Base-by-base conservation (phyloP, 2,329 filamentous ascomycete species). In the Emmonsiellopsis sp. region DNA sequence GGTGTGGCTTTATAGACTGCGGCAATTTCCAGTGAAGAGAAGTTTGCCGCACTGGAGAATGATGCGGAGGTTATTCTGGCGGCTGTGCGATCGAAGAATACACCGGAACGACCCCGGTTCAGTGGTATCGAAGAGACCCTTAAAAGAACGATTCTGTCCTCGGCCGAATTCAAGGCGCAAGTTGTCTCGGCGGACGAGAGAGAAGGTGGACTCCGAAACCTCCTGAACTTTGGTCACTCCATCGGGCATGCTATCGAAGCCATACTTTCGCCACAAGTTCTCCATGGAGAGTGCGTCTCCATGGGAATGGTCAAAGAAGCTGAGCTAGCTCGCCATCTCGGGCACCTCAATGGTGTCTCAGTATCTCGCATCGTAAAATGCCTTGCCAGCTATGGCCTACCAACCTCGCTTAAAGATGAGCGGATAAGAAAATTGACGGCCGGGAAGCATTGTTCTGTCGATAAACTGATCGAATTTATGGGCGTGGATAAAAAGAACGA, bases 261-360 rank as follows among this genome's bases (percentile, higher is more conserved):
- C 32, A 90, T 98, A 45, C 78, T 97, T 42, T 95, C 94, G 0
- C 93, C 93, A 0, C 92, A 98, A 69, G 84, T 98, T 39, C 81
- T 98, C 6, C 93, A 98, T 65, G 93, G 93, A 56, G 93, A 98
- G 68, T 90, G 88, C 58, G 92, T 98, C 9, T 89, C 93, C 21
- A 95, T 98, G 61, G 93, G 93, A 31, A 98, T 98, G 93, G 88
- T 97, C 55, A 95, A 94, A 68, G 93, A 98, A 71, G 93, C 92
- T 9, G 93, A 97, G 69, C 76, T 98, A 53, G 88, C 93, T 27
- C 86, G 93, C 53, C 88, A 91, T 68, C 78, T 98, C 1, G 93
- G 93, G 42, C 79, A 95, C 14, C 75, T 98, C 33, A 85, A 86
- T 49, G 88, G 88, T 5, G 87, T 87, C 53, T 93, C 92, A 34